A percentile compares a stretch with the other conserved stretches of the same genome.
These are phyloP conservation scores for Acanthamoeba castellanii DNA, from an alignment of 208 protist species.

Conservation along the genomic window DNA sequence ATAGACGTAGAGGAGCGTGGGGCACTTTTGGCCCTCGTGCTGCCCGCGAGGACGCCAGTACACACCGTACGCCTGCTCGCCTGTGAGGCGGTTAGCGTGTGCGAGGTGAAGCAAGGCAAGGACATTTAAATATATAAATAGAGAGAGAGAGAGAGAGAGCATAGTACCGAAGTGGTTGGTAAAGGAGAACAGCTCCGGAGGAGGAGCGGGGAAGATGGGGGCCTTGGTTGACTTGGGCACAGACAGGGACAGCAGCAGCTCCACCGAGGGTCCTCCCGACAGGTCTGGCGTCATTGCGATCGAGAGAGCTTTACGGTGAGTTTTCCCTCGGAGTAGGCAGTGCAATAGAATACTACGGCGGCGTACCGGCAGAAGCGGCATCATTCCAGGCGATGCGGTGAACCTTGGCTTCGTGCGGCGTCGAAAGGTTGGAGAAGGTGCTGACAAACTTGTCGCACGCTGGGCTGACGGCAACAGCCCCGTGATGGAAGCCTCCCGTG, in stretches of 20 bases:
- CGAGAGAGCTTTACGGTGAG: too few relatives aligned
- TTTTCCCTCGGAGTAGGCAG: too few relatives aligned
- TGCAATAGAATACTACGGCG: too few relatives aligned
- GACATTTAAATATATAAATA: too few relatives aligned
- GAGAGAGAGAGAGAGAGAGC: not conserved
- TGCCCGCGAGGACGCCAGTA: not conserved
- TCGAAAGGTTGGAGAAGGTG: constrained; percentile 4
- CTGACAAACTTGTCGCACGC: not conserved
- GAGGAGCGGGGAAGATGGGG: not conserved
- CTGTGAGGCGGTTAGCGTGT: not conserved
- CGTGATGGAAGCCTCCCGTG: not conserved
- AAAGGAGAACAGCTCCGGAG: constrained; percentile 35
- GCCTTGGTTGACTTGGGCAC: not conserved
- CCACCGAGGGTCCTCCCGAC: not conserved
- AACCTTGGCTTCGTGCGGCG: not conserved
- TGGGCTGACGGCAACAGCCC: not conserved
- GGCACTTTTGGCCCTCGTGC: not conserved
- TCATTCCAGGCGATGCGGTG: not conserved
- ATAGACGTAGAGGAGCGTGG: constrained; percentile 77
- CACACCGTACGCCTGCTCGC: not conserved
- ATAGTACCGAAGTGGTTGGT: not conserved
- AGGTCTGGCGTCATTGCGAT: not conserved
- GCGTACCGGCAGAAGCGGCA: not conserved
- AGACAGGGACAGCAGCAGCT: not conserved
- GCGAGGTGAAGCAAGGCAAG: too few relatives aligned